phyloP scores from a whole-genome alignment of 257 asterid genomes.

The Verbena officinalis region DNA sequence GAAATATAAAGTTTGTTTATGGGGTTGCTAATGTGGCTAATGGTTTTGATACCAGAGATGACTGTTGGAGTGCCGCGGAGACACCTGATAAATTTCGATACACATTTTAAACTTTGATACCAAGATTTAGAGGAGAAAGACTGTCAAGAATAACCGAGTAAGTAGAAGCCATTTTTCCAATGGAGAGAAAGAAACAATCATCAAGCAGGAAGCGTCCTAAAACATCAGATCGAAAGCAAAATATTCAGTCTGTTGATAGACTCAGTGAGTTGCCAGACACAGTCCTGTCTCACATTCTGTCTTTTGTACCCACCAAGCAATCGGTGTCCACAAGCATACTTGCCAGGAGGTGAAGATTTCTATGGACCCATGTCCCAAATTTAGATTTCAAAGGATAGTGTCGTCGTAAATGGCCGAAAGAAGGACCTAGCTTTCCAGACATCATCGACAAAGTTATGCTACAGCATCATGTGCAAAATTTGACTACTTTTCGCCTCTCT shows the following conservation, averaged over 20 bases:
- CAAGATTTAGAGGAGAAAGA: too few relatives aligned
- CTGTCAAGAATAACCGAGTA: too few relatives aligned
- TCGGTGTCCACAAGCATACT: not conserved
- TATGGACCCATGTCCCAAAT: not conserved
- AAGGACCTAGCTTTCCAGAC: not conserved
- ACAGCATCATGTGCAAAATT: not conserved
- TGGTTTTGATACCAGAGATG: too few relatives aligned
- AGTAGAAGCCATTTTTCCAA: too few relatives aligned
- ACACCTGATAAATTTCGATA: too few relatives aligned
- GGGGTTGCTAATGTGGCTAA: too few relatives aligned
- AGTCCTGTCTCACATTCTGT: slow-evolving; percentile 5
- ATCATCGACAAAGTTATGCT: not conserved
- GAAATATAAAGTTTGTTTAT: too few relatives aligned
- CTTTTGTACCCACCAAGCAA: slow-evolving; percentile 4
- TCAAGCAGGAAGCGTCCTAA: not conserved
- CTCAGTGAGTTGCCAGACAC: slow-evolving; percentile 17
- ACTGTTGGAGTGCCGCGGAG: too few relatives aligned
- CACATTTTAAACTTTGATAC: too few relatives aligned
- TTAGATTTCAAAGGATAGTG: not conserved
- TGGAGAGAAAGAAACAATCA: not conserved
- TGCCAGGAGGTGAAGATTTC: not conserved
- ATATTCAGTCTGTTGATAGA: not conserved
- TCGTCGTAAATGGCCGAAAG: not conserved
- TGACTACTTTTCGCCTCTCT: not conserved
- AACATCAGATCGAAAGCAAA: not conserved